Conservation (phyloP, 2,329 filamentous ascomycete genomes). For the Pyrenophora teres region DNA sequence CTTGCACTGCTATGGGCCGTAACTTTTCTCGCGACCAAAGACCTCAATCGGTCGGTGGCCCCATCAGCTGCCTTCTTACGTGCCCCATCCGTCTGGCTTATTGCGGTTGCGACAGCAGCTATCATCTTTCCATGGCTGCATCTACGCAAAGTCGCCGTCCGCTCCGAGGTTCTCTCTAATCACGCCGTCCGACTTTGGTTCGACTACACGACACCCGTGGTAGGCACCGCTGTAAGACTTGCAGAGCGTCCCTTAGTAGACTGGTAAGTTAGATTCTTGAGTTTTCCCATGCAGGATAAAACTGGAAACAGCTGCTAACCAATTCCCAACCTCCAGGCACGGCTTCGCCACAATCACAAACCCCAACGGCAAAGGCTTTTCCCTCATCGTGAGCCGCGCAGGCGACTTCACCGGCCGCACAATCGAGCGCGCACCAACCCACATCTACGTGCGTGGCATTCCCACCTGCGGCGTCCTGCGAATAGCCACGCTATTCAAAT, state of each 20-base stretch:
- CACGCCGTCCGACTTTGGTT: conserved; percentile 73
- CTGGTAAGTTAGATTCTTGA: conserved; percentile 16
- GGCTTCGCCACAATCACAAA: conserved; percentile 49
- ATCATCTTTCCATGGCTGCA: conserved; percentile 76
- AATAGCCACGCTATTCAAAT: conserved; percentile 44
- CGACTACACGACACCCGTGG: conserved; percentile 40
- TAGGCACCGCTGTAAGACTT: conserved; percentile 40
- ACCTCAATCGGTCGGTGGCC: conserved; percentile 23
- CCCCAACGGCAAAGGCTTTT: conserved; percentile 37
- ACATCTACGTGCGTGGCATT: conserved; percentile 45
- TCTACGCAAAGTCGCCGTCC: conserved; percentile 70
- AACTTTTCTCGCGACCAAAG: conserved; percentile 32
- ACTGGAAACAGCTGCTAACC: no score
- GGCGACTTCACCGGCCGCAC: conserved; percentile 47
- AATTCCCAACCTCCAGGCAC: conserved; percentile 19
- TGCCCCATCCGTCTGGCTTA: conserved; percentile 65
- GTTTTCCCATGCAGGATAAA: not conserved
- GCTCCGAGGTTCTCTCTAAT: conserved; percentile 69
- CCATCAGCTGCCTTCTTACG: conserved; percentile 29
- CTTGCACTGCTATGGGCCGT: conserved; percentile 43
- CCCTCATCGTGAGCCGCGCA: conserved; percentile 45
- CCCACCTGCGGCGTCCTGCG: conserved; percentile 44
- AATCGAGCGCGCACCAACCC: conserved; percentile 37
- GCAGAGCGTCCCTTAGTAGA: conserved; percentile 40
- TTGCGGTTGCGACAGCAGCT: conserved; percentile 67